These are phyloP conservation scores for Citrus inodora DNA, from an alignment of 345 rosid species.

Conservation along the genomic window DNA sequence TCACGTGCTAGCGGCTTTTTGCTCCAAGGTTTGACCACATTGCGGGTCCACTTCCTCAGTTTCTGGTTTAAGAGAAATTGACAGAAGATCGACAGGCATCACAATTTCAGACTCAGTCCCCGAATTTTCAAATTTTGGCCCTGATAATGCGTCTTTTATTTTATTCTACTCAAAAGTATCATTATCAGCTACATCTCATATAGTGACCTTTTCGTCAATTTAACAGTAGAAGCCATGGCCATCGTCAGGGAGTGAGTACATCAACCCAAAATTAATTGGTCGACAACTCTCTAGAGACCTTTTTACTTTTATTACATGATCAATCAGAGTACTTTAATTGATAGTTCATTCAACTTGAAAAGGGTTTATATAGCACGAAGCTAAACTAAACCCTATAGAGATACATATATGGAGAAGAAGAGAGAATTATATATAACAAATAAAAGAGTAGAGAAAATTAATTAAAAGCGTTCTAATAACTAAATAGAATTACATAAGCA, in stretches of 20 bases:
- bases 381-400: slow-evolving; percentile 8
- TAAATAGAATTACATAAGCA: slow-evolving; percentile 41
- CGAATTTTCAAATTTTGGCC: neutral
- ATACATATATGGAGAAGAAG: neutral
- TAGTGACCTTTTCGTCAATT: neutral
- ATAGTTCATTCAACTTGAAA: slow-evolving; percentile 10
- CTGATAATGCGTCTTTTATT: neutral
- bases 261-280: neutral
- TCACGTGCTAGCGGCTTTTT: slow-evolving; percentile 16
- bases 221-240: neutral
- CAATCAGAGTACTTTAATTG: neutral
- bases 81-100: neutral
- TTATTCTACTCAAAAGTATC: slow-evolving; percentile 1
- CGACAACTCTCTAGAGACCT: neutral
- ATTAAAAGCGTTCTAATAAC: neutral
- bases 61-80: neutral
- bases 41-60: slow-evolving; percentile 15
- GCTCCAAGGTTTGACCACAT: slow-evolving; percentile 22
- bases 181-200: slow-evolving; percentile 6
- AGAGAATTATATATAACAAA: neutral
- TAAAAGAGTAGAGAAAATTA: neutral
- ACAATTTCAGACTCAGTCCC: neutral
- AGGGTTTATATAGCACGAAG: neutral
- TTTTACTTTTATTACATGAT: neutral
- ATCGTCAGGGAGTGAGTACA: neutral